Evolutionary conservation across 345 rosid genomes (phyloP).

Genomic region (Hibiscus trionum): DNA sequence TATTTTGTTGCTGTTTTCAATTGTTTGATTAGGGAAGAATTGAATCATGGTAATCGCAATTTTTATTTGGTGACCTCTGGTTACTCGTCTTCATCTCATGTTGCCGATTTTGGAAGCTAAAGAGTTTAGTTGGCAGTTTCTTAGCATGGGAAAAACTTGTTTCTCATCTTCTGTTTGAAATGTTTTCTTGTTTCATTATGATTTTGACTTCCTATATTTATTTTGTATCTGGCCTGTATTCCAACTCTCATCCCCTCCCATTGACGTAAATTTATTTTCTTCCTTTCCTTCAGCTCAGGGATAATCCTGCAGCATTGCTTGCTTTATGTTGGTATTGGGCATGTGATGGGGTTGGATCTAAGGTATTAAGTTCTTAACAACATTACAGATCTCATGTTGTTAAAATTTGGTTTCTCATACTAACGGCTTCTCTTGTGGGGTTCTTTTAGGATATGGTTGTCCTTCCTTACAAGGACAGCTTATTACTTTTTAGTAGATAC

Average conservation of each 20-base stretch:
- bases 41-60: neutral
- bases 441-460: slow-evolving; percentile 90
- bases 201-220: neutral
- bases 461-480: slow-evolving; percentile 98
- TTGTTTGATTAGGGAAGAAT: neutral
- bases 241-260: neutral
- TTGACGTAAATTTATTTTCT: slow-evolving; percentile 1
- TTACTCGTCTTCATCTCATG: neutral
- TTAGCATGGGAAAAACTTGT: neutral
- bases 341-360: slow-evolving; percentile 82
- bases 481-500: slow-evolving; percentile 84
- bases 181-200: neutral
- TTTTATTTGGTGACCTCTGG: neutral
- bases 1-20: neutral
- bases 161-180: slow-evolving; percentile 2
- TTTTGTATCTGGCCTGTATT: neutral
- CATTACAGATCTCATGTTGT: neutral
- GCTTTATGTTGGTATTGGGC: slow-evolving; percentile 98
- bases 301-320: slow-evolving; percentile 92
- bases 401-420: slow-evolving; percentile 8
- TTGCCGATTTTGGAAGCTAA: neutral
- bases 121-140: neutral
- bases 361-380: slow-evolving; percentile 40
- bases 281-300: slow-evolving; percentile 48
- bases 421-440: slow-evolving; percentile 8